Evolutionary conservation across 495 filamentous ascomycete species (phyloP).

Genomic region (Penicillium roqueforti): DNA sequence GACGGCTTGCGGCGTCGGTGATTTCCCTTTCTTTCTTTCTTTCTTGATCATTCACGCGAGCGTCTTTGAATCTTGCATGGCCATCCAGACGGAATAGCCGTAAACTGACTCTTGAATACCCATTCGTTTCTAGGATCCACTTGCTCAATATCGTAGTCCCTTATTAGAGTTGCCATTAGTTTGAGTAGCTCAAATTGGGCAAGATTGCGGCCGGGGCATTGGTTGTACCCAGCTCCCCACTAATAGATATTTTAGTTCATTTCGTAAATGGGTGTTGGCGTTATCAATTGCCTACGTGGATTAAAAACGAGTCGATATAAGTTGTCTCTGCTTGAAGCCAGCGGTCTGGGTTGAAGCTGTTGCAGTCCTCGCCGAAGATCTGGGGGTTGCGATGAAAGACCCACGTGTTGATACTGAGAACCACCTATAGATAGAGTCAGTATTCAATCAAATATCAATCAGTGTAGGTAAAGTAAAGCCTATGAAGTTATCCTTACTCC

Average conservation of each 20-base stretch:
- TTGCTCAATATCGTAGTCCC: constrained; percentile 41
- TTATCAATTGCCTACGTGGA: constrained; percentile 19
- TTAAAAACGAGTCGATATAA: constrained; percentile 34
- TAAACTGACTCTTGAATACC: constrained; percentile 37
- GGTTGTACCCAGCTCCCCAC: constrained; percentile 43
- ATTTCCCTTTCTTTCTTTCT: not conserved
- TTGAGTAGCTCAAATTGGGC: constrained; percentile 47
- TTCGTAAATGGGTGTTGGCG: not conserved
- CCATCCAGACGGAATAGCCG: constrained; percentile 37
- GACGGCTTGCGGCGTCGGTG: not conserved
- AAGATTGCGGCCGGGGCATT: constrained; percentile 42
- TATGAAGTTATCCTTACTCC: constrained; percentile 22
- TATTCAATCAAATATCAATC: not conserved
- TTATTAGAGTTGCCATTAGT: constrained; percentile 33
- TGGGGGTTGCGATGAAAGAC: constrained; percentile 41
- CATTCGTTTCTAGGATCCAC: constrained; percentile 37
- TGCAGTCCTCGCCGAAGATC: constrained; percentile 42
- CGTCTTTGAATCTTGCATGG: constrained; percentile 14
- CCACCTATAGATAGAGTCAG: constrained; percentile 20
- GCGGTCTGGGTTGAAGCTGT: constrained; percentile 45
- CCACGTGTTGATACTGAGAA: constrained; percentile 44
- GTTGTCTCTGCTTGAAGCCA: constrained; percentile 34
- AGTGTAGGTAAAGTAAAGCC: not conserved
- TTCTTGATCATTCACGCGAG: too few species aligned
- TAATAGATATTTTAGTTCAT: constrained; percentile 9